Base-by-base conservation (phyloP, 352 stramenopile genomes). In the Pythium phragmiticola region DNA sequence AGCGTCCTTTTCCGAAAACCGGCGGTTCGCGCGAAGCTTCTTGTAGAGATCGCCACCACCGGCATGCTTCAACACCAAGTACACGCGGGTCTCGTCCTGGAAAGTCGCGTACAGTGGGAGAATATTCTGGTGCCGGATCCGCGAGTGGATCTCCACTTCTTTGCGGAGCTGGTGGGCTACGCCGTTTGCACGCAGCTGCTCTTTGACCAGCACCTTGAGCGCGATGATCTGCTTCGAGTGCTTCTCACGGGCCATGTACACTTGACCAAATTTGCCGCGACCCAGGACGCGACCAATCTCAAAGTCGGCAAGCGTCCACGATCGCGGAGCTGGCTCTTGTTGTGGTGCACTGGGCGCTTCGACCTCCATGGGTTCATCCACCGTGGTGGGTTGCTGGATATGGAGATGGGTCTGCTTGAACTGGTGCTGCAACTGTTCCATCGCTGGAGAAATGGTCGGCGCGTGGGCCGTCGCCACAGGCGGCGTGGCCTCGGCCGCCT, bases 91-190 rank as follows among this genome's bases (percentile, higher is more conserved):
- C 41, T 82, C 70, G 68, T 94, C 87, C 61, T 95, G 84, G 64
- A 95, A 95, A 7, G 79, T 90, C 14, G 82, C 87, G 66, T 94
- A 92, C 21, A 98, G 69, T 13, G 78, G 81, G 36, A 98, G 60
- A 41, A 97, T 96, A 66, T 96, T 89, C 52, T 80, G 69, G 65
- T 98, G 89, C 11, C 81, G 77, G 59, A 98, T 94, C 5, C 85
- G 84, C 28, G 80, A 94, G 60, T 98, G 92, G 61, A 98, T 94
- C 62, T 97, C 90, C 17, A 97, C 88, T 70, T 98, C 92, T 53
- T 96, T 91, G 39, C 77, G 69, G 2, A 98, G 74, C 51, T 96
- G 89, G 30, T 96, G 78, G 8, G 81, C 74, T 0, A 90, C 83
- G 30, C 83, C 83, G 1, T 78, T 73, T 11, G 74, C 65, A 16